Evolutionary conservation across 495 filamentous ascomycete genomes (phyloP).

Genomic region (Annulohypoxylon maeteangense): DNA sequence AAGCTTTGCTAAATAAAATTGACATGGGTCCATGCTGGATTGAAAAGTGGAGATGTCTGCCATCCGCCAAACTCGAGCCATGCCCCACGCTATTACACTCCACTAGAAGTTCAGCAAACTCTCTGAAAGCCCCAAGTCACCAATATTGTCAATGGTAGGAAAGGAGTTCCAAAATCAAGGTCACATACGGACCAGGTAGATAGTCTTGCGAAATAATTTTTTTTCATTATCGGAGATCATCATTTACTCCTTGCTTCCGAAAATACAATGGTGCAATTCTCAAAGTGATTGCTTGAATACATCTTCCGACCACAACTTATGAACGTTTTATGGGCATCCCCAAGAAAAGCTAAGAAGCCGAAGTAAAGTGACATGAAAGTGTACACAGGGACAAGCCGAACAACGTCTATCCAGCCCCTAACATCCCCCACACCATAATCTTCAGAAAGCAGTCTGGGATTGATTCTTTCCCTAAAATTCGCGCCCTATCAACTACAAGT

Average conservation of each 20-base stretch:
- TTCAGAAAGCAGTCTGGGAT: conserved; percentile 37
- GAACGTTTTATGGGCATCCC: conserved; percentile 13
- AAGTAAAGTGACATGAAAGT: conserved; percentile 32
- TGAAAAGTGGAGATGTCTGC: conserved; percentile 9
- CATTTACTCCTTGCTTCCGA: conserved; percentile 21
- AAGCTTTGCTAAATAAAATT: conserved; percentile 33
- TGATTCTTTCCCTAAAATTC: conserved; percentile 18
- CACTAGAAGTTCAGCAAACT: neutral
- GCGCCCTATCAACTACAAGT: conserved; percentile 20
- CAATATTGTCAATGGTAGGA: neutral
- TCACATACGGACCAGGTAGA: neutral
- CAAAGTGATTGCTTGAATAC: conserved; percentile 13
- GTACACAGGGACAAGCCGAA: conserved; percentile 37
- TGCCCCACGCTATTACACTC: neutral
- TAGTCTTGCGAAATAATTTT: neutral
- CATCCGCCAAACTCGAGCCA: conserved; percentile 3
- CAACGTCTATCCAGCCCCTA: conserved; percentile 24
- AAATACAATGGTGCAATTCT: conserved; percentile 16
- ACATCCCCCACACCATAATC: conserved; percentile 8
- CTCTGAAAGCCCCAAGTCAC: conserved; percentile 1
- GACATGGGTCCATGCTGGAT: conserved; percentile 1
- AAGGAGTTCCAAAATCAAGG: conserved; percentile 10
- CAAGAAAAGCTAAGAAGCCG: conserved; percentile 18
- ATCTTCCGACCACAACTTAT: conserved; percentile 12
- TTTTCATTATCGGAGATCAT: conserved; percentile 34